These are phyloP conservation scores for Rhizopogon vesiculosus DNA, from an alignment of 768 basidiomycete genomes.

Conservation along the genomic window DNA sequence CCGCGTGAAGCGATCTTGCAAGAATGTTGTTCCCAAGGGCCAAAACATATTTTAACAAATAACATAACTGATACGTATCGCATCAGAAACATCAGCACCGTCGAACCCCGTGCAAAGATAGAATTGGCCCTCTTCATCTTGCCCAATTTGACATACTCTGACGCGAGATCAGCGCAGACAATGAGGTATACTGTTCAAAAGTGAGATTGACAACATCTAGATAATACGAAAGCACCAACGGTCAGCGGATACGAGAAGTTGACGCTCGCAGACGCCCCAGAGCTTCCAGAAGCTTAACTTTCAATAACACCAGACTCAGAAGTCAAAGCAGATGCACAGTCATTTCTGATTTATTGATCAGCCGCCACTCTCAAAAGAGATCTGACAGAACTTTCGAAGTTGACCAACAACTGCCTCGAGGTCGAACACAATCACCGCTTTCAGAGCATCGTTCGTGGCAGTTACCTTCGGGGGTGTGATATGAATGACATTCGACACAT, in stretches of 20 bases:
- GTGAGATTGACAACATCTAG: not conserved
- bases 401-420: conserved; percentile 37
- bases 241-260: conserved; percentile 37
- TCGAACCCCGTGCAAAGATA: conserved; percentile 59
- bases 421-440: conserved; percentile 11
- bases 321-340: conserved; percentile 61
- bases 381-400: conserved; percentile 41
- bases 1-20: conserved; percentile 17
- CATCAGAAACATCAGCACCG: conserved; percentile 45
- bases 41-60: conserved; percentile 58
- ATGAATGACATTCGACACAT: conserved; percentile 15
- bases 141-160: conserved; percentile 77
- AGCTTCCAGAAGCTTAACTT: conserved; percentile 63
- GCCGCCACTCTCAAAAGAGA: not conserved
- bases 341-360: conserved; percentile 36
- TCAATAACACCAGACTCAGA: conserved; percentile 59
- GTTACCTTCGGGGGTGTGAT: not conserved
- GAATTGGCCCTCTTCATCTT: conserved; percentile 60
- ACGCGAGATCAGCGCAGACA: conserved; percentile 66
- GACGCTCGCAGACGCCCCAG: conserved; percentile 51
- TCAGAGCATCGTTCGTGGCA: conserved; percentile 1
- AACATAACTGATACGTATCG: conserved; percentile 48
- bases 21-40: conserved; percentile 54
- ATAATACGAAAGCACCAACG: conserved; percentile 32
- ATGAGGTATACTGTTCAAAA: conserved; percentile 48